A percentile compares a stretch with the other conserved stretches of the same genome.
Conservation (phyloP, 2,329 filamentous ascomycete genomes). For the Aspergillus melleus region DNA sequence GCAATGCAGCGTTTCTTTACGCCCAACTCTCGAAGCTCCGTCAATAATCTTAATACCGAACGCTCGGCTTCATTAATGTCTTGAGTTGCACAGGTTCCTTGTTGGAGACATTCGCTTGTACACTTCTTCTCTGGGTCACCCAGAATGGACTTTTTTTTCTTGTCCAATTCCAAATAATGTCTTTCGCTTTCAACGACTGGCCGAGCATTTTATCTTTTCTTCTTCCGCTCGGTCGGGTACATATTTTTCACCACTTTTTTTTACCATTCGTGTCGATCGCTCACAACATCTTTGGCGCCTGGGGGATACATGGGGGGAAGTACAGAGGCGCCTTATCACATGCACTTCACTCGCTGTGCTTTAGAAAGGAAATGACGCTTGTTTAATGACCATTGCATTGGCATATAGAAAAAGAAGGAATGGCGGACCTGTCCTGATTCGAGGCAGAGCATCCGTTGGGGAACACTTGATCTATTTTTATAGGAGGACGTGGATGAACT, state of each 20-base stretch:
- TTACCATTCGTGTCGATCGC: slow-evolving; percentile 41
- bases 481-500: neutral
- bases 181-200: slow-evolving; percentile 35
- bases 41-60: slow-evolving; percentile 45
- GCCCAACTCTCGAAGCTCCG: slow-evolving; percentile 24
- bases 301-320: slow-evolving; percentile 26
- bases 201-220: slow-evolving; percentile 30
- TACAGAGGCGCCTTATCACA: slow-evolving; percentile 31
- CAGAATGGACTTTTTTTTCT: slow-evolving; percentile 17
- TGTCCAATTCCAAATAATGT: slow-evolving; percentile 33
- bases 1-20: slow-evolving; percentile 6
- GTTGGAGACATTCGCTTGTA: slow-evolving; percentile 42
- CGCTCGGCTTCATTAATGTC: slow-evolving; percentile 9
- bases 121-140: slow-evolving; percentile 23
- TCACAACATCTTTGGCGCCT: slow-evolving; percentile 38
- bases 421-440: neutral
- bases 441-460: neutral
- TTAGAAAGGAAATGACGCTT: slow-evolving; percentile 29
- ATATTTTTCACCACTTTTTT: slow-evolving; percentile 20
- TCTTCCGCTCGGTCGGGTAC: slow-evolving; percentile 32
- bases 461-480: neutral
- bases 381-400: slow-evolving; percentile 34
- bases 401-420: slow-evolving; percentile 33
- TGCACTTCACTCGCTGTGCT: slow-evolving; percentile 44
- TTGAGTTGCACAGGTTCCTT: slow-evolving; percentile 17